Evolutionary conservation across 164 flowering plant genomes (phyloP), one percentile per base, ranked within the genome.

Genomic region (Aristolochia californica): DNA sequence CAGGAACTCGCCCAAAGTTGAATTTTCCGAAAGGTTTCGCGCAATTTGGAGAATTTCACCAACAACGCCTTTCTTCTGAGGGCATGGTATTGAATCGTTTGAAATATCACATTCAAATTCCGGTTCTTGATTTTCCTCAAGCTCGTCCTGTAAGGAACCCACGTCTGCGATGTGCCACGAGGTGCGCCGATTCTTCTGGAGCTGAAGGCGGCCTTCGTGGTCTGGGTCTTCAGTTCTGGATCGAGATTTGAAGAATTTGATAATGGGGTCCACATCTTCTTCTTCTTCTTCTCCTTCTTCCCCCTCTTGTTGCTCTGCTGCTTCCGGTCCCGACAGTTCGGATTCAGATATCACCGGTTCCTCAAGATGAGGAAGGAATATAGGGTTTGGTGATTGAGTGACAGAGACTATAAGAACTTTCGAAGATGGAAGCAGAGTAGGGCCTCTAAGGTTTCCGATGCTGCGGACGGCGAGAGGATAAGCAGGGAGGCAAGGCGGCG

Each of bases 191-290:
- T 82, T 84, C 62, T 68, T 72, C 60, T 83, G 80, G 43, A 81
- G 77, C 48, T 72, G 62, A 44, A 77, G 17, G 34, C 69, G 65
- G 58, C 83, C 79, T 66, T 80, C 78, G 34, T 18, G 62, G 0
- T 30, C 59, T 0, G 95, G 83, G 75, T 87, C 88, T 57, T 63
- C 62, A 22, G 81, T 70, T 10, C 68, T 49, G 28, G 81, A 50
- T 43, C 78, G 87, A 16, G 88, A 72, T 56, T 78, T 78, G 78
- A 87, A 83, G 83, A 91, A 91, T 57, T 54, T 65, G 34, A 71
- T 43, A 62, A 85, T 50, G 40, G 98, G 91, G 76, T 91, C 91
- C 0, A 7, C 18, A 57, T 48, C 59, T 55, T 25, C 66, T 17
- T 22, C 48, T 60, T 52, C 45, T 27, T 59, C 45, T 30, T 58